These are phyloP conservation scores for Mentha longifolia DNA, from an alignment of 257 asterid genomes.

Conservation along the genomic window DNA sequence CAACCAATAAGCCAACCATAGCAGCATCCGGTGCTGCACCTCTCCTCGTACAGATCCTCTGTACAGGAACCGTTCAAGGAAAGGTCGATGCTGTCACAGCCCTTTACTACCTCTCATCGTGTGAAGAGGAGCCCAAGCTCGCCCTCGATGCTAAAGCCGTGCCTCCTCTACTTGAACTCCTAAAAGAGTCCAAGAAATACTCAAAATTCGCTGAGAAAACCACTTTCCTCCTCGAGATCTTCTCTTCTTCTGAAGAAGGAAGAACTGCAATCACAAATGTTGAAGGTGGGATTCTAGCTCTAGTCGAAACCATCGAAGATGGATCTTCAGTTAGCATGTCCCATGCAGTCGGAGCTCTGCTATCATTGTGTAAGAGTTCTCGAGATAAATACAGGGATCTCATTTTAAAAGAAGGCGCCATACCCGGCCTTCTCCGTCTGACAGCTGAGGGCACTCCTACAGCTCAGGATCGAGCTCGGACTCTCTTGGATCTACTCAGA, in stretches of 20 bases:
- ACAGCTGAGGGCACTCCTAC: conserved; percentile 83
- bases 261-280: conserved; percentile 58
- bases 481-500: conserved; percentile 78
- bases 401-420: conserved; percentile 83
- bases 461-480: conserved; percentile 74
- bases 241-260: conserved; percentile 74
- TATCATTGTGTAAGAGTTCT: conserved; percentile 68
- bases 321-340: conserved; percentile 82
- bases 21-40: conserved; percentile 72
- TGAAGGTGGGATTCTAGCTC: conserved; percentile 68
- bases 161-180: conserved; percentile 64
- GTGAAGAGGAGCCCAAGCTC: conserved; percentile 58
- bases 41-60: conserved; percentile 68
- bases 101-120: conserved; percentile 72
- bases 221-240: conserved; percentile 70
- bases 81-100: conserved; percentile 85
- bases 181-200: conserved; percentile 85
- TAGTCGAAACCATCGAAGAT: conserved; percentile 85
- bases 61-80: conserved; percentile 85
- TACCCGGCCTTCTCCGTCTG: conserved; percentile 82
- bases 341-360: conserved; percentile 72
- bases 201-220: conserved; percentile 88
- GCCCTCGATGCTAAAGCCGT: conserved; percentile 67
- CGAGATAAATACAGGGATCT: conserved; percentile 77
- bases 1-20: conserved; percentile 68